Base-by-base conservation (phyloP, 2,329 filamentous ascomycete genomes). In the Lachnellula arida region DNA sequence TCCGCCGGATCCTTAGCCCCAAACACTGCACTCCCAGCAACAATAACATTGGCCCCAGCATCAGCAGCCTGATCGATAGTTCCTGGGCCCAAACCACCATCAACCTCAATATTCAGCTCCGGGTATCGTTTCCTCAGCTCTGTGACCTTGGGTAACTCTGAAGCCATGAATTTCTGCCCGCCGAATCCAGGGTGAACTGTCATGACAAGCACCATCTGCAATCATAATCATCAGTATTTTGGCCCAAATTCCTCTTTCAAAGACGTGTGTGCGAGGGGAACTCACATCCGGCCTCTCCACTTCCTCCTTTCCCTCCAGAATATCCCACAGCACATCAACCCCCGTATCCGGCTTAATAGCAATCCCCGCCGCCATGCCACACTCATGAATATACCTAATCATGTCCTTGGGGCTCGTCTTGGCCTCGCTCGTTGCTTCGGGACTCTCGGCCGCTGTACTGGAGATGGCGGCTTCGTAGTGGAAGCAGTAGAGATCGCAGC, bases 401-500 rank as follows among this genome's bases (percentile, higher is more conserved):
- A 99, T 77, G 65, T 93, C 89, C 68, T 85, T 86, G 5, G 94
- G 93, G 67, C 76, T 91, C 2, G 93, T 97, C 72, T 85, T 87
- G 58, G 78, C 73, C 54, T 88, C 87, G 14, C 84, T 84, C 53
- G 76, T 80, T 54, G 80, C 81, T 65, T 88, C 84, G 48, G 93
- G 92, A 53, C 81, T 84, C 69, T 92, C 90, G 67, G 92, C 91
- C 37, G 89, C 91, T 44, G 88, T 89, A 50, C 90, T 96, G 64
- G 77, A 75, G 49, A 94, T 82, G 61, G 94, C 94, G 25, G 94
- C 94, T 76, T 99, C 94, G 75, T 97, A 97, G 79, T 99, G 94
- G 80, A 99, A 99, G 80, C 94, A 97, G 79, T 99, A 99, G n/a
- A 99, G 81, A 73, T 99, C 91, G 75, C 92, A 97, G 53, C 94